Conservation (phyloP, 1,284 basidiomycete species). For the Xerocomus cyaneibrunnescens region DNA sequence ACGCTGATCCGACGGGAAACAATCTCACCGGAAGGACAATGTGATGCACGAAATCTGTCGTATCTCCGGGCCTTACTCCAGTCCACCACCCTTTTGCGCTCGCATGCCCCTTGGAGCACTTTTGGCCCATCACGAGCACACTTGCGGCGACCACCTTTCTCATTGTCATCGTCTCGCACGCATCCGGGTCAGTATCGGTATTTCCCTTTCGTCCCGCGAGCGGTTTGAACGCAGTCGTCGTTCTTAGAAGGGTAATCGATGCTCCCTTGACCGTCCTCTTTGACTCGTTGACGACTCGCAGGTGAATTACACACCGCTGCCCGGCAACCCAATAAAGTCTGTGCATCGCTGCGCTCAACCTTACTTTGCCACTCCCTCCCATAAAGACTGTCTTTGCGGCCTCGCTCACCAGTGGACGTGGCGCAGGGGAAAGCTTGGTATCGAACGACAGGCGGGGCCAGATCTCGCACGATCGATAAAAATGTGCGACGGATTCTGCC, state of each 20-base stretch:
- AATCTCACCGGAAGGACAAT: conserved; percentile 71
- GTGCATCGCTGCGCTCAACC: conserved; percentile 70
- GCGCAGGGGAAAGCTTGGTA: conserved; percentile 60
- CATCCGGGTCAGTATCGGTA: conserved; percentile 45
- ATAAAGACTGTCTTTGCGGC: conserved; percentile 61
- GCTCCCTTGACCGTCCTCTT: conserved; percentile 72
- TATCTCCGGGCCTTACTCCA: conserved; percentile 67
- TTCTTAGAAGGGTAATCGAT: conserved; percentile 69
- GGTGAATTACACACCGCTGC: conserved; percentile 74
- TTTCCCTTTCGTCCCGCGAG: conserved; percentile 37
- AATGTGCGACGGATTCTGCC: conserved; percentile 83
- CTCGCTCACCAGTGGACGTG: conserved; percentile 61
- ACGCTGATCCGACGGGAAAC: conserved; percentile 1
- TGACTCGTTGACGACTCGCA: conserved; percentile 73
- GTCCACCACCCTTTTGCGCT: conserved; percentile 89
- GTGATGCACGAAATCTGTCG: conserved; percentile 59
- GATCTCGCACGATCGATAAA: conserved; percentile 84
- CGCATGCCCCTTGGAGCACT: conserved; percentile 63
- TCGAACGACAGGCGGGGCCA: conserved; percentile 79
- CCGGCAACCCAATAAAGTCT: conserved; percentile 86
- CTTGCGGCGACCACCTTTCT: conserved; percentile 67
- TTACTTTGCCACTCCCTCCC: conserved; percentile 68
- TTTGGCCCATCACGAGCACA: conserved; percentile 65
- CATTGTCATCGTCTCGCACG: conserved; percentile 60
- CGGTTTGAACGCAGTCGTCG: conserved; percentile 68